These are phyloP conservation scores for Penicillium cataractarum DNA, from an alignment of 495 filamentous ascomycete genomes.

Conservation along the genomic window DNA sequence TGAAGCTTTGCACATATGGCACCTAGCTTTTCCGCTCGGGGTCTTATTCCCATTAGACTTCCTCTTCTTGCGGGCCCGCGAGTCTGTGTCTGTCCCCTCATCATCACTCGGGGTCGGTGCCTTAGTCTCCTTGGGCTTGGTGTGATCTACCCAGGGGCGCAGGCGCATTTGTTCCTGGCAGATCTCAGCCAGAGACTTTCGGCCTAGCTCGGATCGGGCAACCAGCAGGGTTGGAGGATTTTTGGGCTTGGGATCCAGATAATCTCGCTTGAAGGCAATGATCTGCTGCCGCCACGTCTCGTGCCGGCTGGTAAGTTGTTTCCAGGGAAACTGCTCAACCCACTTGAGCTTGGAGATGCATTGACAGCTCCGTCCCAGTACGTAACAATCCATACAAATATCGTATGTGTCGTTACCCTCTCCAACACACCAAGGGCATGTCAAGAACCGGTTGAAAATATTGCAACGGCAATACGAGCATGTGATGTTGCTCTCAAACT, in stretches of 20 bases:
- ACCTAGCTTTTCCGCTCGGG: constrained; percentile 50
- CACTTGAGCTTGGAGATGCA: constrained; percentile 85
- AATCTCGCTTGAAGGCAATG: constrained; percentile 63
- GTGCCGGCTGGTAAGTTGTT: constrained; percentile 72
- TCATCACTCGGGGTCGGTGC: constrained; percentile 12
- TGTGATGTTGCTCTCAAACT: constrained; percentile 85
- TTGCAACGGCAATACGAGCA: constrained; percentile 96
- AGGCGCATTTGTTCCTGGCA: constrained; percentile 82
- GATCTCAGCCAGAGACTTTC: constrained; percentile 81
- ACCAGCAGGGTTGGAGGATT: constrained; percentile 63
- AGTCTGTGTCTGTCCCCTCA: constrained; percentile 32
- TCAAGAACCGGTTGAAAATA: constrained; percentile 96
- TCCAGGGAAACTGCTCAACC: constrained; percentile 92
- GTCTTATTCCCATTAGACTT: constrained; percentile 50
- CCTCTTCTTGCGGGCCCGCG: constrained; percentile 49
- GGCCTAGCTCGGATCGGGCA: constrained; percentile 62
- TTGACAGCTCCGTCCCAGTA: constrained; percentile 86
- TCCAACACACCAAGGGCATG: constrained; percentile 75
- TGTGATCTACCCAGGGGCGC: constrained; percentile 67
- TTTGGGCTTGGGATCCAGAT: constrained; percentile 48
- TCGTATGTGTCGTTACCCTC: constrained; percentile 81
- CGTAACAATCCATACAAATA: constrained; percentile 95
- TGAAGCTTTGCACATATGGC: constrained; percentile 78
- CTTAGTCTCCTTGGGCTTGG: constrained; percentile 33
- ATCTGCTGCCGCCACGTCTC: constrained; percentile 80